Base-by-base conservation (phyloP, 768 basidiomycete genomes). In the Naematelia aurantialba region DNA sequence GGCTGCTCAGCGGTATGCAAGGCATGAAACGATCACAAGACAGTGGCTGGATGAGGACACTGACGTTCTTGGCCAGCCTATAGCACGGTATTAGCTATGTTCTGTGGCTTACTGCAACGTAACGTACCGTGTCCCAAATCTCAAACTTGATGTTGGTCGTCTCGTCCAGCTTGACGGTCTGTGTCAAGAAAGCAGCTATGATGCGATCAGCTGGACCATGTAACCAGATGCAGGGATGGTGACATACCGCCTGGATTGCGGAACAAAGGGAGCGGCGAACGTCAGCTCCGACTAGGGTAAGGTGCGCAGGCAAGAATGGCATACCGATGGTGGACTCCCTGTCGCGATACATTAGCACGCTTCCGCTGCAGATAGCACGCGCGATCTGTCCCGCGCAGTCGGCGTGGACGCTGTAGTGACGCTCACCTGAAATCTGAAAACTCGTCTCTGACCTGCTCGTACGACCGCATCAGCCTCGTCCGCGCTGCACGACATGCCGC, bases 61-160 rank as follows among this genome's bases (percentile, higher is more conserved):
- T 39, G 34, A 39, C 75, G 73, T 70, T 76, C 75, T 70, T 76
- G 75, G 8, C 75, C 75, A n/a, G 75, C 75, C 75, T 76, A 27
- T 52, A 5, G 34, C 19, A 10, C 29, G 52, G 30, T 27, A 17
- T 39, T 17, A 39, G 34, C 34, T 39, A 39, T n/a, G n/a, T n/a
- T n/a, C n/a, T n/a, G n/a, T n/a, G n/a, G n/a, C n/a, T n/a, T n/a
- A n/a, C n/a, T n/a, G n/a, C n/a, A n/a, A n/a, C 10, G 29, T 53
- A 25, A 61, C 84, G 25, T 73, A 92, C 93, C 1, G 74, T 75
- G 45, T 75, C 76, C 73, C 92, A 94, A 74, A 94, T 94, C 81
- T 97, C 94, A 74, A 99, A 98, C 82, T 98, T 98, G 73, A 99
- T 89, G 22, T 86, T 86, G 22, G 89, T 89, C 63, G 87, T 85